Conservation (phyloP, 2,329 filamentous ascomycete genomes). For the Fusarium avenaceum region DNA sequence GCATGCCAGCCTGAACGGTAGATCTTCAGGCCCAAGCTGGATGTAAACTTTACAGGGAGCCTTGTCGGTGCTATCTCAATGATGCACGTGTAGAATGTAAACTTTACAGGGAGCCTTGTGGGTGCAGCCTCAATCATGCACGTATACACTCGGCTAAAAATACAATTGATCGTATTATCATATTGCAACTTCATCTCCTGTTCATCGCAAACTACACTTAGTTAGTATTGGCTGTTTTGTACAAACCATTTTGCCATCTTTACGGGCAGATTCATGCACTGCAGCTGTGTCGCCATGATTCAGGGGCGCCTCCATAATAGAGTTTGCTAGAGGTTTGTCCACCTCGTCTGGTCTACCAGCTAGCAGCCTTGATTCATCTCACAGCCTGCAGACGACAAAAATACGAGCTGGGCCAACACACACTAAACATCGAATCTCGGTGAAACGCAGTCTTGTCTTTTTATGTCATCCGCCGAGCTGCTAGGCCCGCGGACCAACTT, state of each 20-base stretch:
- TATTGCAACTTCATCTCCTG: neutral
- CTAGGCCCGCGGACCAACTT: neutral
- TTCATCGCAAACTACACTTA: neutral
- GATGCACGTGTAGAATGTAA: neutral
- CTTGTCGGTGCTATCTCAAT: no score
- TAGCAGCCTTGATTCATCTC: neutral
- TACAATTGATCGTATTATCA: neutral
- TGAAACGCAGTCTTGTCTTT: neutral
- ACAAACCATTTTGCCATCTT: neutral
- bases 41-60: neutral
- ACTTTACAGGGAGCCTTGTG: no score
- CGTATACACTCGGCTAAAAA: neutral
- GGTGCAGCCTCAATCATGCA: no score
- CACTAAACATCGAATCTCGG: neutral
- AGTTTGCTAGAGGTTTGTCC: constrained; percentile 12
- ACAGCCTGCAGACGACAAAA: neutral
- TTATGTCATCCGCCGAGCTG: neutral
- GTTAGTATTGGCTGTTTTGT: neutral
- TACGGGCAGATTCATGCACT: neutral
- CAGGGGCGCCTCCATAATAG: constrained; percentile 3
- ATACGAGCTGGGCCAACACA: neutral
- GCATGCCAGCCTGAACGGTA: neutral
- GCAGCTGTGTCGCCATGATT: constrained; percentile 1
- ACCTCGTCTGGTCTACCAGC: neutral
- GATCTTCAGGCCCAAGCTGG: neutral